Base-by-base conservation (phyloP, 2,329 filamentous ascomycete species). In the Lithohypha guttulata region DNA sequence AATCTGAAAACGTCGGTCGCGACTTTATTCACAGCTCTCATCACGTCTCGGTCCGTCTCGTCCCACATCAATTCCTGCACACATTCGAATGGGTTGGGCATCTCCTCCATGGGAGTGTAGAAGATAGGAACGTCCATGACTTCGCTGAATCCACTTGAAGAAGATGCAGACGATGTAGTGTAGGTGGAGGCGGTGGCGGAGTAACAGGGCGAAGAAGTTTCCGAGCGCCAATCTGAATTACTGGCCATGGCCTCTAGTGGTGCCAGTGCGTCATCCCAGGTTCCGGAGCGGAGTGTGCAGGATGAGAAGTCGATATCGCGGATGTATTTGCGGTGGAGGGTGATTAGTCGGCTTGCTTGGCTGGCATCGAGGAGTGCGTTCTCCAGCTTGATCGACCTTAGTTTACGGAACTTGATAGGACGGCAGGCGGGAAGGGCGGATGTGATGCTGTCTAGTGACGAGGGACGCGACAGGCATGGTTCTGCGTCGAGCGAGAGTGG, bases 241-340 rank as follows among this genome's bases (percentile, higher is more conserved):
- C 52, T 52, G 17, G 53, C 51, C 26, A 59, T 58, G 18, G 43
- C 44, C 10, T 72, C 75, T 41, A 93, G 63, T 2, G 82, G 81
- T 26, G 77, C 74, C n/a, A 93, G 70, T 0, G 84, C 84, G 20
- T 86, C 79, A 42, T 91, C 81, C 84, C 84, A 93, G 42, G 69
- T 79, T 19, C 81, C 84, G 44, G 73, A 70, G 35, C 76, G 69
- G 29, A 93, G 70, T 20, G 72, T 67, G 13, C 87, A 77, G 46
- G 83, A 78, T 55, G 86, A 78, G 57, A 93, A 85, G 56, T 85
- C 79, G 54, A 89, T 84, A 54, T 89, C 81, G 47, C 73, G 70
- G 31, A 93, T 73, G 1, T 76, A 79, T 40, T 66, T 64, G 20
- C 75, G 71, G 60, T 93, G 84, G 9, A 66, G 63, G 34, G 67